phyloP scores from a whole-genome alignment of 2,329 filamentous ascomycete genomes.

The Lachnellula hyalina region DNA sequence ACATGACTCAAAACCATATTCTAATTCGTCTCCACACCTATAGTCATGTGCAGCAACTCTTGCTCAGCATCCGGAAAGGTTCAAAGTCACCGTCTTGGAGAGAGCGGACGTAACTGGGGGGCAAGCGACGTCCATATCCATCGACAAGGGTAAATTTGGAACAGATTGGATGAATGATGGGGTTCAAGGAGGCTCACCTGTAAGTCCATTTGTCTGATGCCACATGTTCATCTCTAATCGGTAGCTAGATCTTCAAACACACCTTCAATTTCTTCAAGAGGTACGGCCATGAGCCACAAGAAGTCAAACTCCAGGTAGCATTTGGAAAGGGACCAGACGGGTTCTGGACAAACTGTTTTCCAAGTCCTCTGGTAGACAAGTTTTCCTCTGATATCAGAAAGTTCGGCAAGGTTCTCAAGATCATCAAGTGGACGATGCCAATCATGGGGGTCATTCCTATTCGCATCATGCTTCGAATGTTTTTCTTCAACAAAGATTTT shows the following conservation, averaged over 20 bases:
- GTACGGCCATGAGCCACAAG: conserved; percentile 50
- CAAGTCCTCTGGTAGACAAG: conserved; percentile 50
- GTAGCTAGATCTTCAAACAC: conserved; percentile 56
- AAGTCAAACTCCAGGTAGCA: conserved; percentile 56
- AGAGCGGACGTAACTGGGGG: conserved; percentile 53
- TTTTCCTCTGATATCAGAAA: conserved; percentile 51
- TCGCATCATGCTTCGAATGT: conserved; percentile 59
- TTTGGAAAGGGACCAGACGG: conserved; percentile 54
- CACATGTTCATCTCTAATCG: background rate
- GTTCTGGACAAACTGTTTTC: conserved; percentile 64
- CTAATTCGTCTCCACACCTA: background rate
- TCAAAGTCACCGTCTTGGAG: conserved; percentile 60
- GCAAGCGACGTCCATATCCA: conserved; percentile 54
- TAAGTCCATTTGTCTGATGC: conserved; percentile 34
- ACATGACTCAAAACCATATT: background rate
- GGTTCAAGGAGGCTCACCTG: conserved; percentile 52
- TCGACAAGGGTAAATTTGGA: conserved; percentile 52
- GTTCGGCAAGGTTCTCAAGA: conserved; percentile 50
- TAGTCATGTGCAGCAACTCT: conserved; percentile 63
- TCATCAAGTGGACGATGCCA: conserved; percentile 55
- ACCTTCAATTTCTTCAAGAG: conserved; percentile 60
- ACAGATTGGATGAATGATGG: conserved; percentile 58
- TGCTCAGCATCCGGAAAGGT: conserved; percentile 59
- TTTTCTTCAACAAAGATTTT: conserved; percentile 65
- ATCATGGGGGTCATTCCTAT: conserved; percentile 58